Base-by-base conservation (phyloP, 345 rosid genomes). In the Eutrema heterophyllum region DNA sequence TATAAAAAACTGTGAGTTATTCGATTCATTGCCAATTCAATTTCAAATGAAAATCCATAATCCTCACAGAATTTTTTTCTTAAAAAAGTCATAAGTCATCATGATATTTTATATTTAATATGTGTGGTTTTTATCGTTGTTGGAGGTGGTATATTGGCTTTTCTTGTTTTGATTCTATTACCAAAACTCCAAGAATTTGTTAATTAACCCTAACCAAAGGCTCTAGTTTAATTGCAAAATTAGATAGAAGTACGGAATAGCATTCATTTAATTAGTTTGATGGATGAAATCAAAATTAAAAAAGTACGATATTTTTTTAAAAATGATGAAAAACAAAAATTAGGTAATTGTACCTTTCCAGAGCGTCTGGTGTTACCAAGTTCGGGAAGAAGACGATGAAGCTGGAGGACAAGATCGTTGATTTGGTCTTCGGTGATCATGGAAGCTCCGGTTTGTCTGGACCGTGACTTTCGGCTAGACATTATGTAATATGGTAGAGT, bases 371-470 rank as follows among this genome's bases (percentile, higher is more conserved):
- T 84, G 12, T 44, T 75, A 26, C 89, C 84, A 74, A 91, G 81
- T 83, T 91, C 94, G 21, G 97, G 97, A 50, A 89, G 89, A 75
- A 93, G 92, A 50, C 88, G 94, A 66, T 91, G 97, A 70, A 93
- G 82, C 82, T 84, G 89, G 63, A 92, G 69, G 63, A 93, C 91
- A 62, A 93, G 97, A 80, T 93, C 97, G 72, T 84, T 81, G 84
- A 93, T 89, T 87, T 93, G 98, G 71, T 91, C 98, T 62, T 93
- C 97, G 5, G 81, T 80, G 82, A 93, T 93, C 78, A 91, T 86
- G 54, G 96, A 83, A 64, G 79, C 67, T 41, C 87, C 86, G 32
- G 93, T 78, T 62, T 83, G 86, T 79, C 91, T 89, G 72, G 96
- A 84, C 75, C 90, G 72, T 27, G 98, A 86, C 67, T 86, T 91